Conservation (phyloP, 345 rosid species). For the Dimocarpus longan region DNA sequence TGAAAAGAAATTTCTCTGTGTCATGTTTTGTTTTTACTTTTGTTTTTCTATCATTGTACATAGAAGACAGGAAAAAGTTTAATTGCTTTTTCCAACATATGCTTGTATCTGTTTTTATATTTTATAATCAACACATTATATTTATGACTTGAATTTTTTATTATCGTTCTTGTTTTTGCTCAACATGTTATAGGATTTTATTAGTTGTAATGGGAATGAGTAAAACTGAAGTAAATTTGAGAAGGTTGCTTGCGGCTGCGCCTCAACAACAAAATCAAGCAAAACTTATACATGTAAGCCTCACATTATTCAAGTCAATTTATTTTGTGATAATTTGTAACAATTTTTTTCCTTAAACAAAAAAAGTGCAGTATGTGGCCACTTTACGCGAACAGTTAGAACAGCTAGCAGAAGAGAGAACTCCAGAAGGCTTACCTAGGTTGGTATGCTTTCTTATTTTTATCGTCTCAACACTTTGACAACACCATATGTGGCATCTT, state of each 20-base stretch:
- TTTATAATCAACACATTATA: neutral
- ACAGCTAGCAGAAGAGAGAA: constrained; percentile 71
- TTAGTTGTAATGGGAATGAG: constrained; percentile 58
- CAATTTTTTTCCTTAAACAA: neutral
- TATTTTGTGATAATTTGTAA: neutral
- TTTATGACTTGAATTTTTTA: neutral
- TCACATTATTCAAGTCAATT: neutral
- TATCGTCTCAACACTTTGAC: neutral
- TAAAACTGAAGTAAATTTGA: constrained; percentile 74
- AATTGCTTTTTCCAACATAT: neutral
- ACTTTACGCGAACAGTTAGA: constrained; percentile 79
- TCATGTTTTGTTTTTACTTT: too few relatives aligned
- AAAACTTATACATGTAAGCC: constrained; percentile 71
- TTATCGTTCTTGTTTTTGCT: neutral
- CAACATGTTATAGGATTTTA: constrained; percentile 7
- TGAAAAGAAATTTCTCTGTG: too few relatives aligned
- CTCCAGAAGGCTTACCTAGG: constrained; percentile 79
- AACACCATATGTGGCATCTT: neutral
- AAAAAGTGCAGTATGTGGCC: constrained; percentile 67
- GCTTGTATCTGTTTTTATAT: too few relatives aligned
- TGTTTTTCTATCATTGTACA: too few relatives aligned
- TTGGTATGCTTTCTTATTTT: constrained; percentile 19
- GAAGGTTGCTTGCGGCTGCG: constrained; percentile 74
- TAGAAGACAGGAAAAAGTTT: too few relatives aligned
- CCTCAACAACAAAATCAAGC: constrained; percentile 77